Percentiles rank a stretch among this genome's conserved stretches.
Evolutionary conservation across 2,329 filamentous ascomycete genomes (phyloP).

Genomic region (Fusarium sp.): DNA sequence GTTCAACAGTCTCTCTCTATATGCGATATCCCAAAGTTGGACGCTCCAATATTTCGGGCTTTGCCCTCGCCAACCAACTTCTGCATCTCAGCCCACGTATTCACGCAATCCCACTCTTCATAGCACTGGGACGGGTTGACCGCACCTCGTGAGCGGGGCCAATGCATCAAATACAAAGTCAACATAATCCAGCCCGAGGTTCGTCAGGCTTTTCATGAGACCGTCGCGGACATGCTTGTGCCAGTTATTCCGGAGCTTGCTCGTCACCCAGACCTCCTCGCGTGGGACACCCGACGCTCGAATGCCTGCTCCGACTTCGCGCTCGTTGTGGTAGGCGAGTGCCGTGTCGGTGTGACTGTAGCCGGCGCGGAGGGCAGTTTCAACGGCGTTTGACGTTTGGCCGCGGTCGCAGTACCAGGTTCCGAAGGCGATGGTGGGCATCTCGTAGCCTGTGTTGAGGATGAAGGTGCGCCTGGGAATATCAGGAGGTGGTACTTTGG

Average conservation of each 20-base stretch:
- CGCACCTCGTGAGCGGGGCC: slow-evolving; percentile 72
- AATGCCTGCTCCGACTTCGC: slow-evolving; percentile 72
- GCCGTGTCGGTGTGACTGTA: slow-evolving; percentile 83
- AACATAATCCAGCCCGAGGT: slow-evolving; percentile 70
- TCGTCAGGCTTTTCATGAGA: slow-evolving; percentile 66
- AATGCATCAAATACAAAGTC: slow-evolving; percentile 80
- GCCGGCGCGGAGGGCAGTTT: slow-evolving; percentile 71
- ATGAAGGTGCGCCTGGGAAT: slow-evolving; percentile 60
- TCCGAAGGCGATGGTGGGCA: slow-evolving; percentile 78
- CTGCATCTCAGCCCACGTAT: slow-evolving; percentile 80
- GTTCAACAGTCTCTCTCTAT: slow-evolving; percentile 79
- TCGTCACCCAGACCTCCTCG: slow-evolving; percentile 75
- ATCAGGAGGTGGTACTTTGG: neutral
- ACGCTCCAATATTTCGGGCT: slow-evolving; percentile 84
- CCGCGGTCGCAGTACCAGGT: slow-evolving; percentile 80
- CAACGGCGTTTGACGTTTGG: slow-evolving; percentile 75
- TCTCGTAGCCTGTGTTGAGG: slow-evolving; percentile 80
- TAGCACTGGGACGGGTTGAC: slow-evolving; percentile 72
- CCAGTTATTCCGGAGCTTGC: slow-evolving; percentile 84
- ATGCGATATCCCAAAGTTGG: slow-evolving; percentile 85
- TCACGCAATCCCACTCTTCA: slow-evolving; percentile 81
- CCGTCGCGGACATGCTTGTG: slow-evolving; percentile 74
- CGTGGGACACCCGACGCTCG: slow-evolving; percentile 70
- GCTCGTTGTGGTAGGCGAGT: slow-evolving; percentile 80
- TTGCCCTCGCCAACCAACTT: slow-evolving; percentile 73